phyloP scores from a whole-genome alignment of 768 basidiomycete species.

The Lactarius evosmus region DNA sequence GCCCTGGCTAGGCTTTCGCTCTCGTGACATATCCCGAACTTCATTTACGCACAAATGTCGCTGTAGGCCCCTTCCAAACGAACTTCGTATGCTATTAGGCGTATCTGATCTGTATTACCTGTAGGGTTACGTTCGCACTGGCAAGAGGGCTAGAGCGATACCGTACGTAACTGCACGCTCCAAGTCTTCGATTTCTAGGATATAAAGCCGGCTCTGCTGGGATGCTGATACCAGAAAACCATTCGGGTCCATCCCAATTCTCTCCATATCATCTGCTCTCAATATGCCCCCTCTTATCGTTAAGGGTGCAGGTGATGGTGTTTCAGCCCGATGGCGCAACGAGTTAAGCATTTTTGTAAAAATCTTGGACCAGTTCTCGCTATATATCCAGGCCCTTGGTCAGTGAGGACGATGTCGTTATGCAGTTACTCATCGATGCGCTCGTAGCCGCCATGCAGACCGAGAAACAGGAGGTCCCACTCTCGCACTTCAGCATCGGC shows the following conservation, averaged over 20 bases:
- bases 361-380: slow-evolving; percentile 45
- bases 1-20: no score
- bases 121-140: no score
- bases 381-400: slow-evolving; percentile 51
- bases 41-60: no score
- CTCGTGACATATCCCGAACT: no score
- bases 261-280: not conserved
- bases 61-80: no score
- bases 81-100: no score
- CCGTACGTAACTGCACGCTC: no score
- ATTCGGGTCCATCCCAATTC: not conserved
- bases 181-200: no score
- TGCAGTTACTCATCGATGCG: not conserved
- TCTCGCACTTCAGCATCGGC: slow-evolving; percentile 46
- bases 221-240: no score
- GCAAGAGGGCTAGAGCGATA: no score
- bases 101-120: no score
- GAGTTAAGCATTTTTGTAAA: slow-evolving; percentile 32
- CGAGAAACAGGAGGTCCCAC: slow-evolving; percentile 33
- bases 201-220: no score
- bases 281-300: slow-evolving; percentile 15
- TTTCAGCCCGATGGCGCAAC: slow-evolving; percentile 10
- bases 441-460: slow-evolving; percentile 35
- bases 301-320: slow-evolving; percentile 10
- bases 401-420: slow-evolving; percentile 23